phyloP scores from a whole-genome alignment of 148 eudicot genomes.

The Vaccinium darrowii region DNA sequence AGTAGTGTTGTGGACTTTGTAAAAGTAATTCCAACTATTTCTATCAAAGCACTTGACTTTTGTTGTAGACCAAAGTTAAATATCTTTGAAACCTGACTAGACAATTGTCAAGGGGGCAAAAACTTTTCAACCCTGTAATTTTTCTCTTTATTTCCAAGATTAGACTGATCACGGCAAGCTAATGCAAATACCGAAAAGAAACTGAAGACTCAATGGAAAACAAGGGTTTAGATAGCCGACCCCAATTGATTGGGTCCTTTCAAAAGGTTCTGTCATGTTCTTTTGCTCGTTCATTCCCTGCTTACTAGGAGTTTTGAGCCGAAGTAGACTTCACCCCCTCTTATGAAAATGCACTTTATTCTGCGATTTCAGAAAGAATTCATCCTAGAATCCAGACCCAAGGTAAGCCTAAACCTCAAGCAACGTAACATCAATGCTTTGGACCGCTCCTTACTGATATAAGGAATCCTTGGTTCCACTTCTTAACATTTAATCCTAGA shows the following conservation, averaged over 20 bases:
- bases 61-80: background rate
- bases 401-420: background rate
- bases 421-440: background rate
- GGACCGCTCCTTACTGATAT: background rate
- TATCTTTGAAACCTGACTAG: background rate
- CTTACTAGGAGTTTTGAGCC: background rate
- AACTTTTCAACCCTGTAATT: background rate
- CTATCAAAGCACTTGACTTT: background rate
- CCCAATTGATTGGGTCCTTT: background rate
- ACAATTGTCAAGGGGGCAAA: background rate
- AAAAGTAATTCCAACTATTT: too few species aligned
- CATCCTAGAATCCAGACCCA: background rate
- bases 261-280: slow-evolving; percentile 5
- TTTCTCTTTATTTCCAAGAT: background rate
- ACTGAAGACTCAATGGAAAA: background rate
- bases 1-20: slow-evolving; percentile 2
- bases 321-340: background rate
- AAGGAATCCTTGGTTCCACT: background rate
- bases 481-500: background rate
- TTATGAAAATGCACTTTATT: background rate
- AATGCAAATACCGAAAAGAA: background rate
- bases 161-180: background rate
- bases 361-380: background rate
- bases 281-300: background rate
- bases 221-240: too few species aligned